A percentile compares a stretch with the other conserved stretches of the same genome.
Evolutionary conservation across 345 rosid species (phyloP).

Genomic region (Turritis glabra): DNA sequence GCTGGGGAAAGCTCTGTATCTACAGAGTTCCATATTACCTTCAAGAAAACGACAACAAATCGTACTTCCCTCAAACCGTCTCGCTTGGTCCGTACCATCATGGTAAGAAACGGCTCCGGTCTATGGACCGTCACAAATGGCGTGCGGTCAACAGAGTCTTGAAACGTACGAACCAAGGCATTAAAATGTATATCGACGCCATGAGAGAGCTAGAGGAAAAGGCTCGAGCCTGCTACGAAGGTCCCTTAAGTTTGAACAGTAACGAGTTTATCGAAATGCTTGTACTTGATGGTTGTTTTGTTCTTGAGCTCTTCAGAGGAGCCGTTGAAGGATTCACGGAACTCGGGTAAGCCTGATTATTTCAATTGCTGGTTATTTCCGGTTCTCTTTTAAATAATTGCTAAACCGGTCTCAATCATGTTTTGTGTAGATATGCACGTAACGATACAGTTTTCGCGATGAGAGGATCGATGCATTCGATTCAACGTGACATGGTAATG

Average conservation of each 20-base stretch:
- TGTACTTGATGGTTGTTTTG: conserved; percentile 84
- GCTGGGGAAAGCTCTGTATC: conserved; percentile 55
- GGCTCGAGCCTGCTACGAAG: conserved; percentile 71
- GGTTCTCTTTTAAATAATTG: not conserved
- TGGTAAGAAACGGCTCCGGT: conserved; percentile 62
- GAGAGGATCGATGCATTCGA: conserved; percentile 90
- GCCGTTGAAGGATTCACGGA: conserved; percentile 64
- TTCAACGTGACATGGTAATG: conserved; percentile 91
- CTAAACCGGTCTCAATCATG: conserved; percentile 2
- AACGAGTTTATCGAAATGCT: conserved; percentile 83
- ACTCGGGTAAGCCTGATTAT: conserved; percentile 44
- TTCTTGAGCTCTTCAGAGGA: conserved; percentile 78
- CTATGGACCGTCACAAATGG: conserved; percentile 87
- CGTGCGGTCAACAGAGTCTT: conserved; percentile 66
- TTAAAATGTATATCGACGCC: conserved; percentile 58
- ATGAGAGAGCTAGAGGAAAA: conserved; percentile 68
- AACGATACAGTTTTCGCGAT: conserved; percentile 82
- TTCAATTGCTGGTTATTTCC: not conserved
- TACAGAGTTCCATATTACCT: conserved; percentile 38
- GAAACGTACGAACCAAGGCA: conserved; percentile 56
- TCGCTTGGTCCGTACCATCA: conserved; percentile 89
- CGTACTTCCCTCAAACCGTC: conserved; percentile 72
- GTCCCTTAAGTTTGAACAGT: conserved; percentile 53
- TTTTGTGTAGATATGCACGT: conserved; percentile 49
- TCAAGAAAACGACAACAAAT: conserved; percentile 67